Conservation (phyloP, 2,329 filamentous ascomycete genomes). For the Septoria linicola region DNA sequence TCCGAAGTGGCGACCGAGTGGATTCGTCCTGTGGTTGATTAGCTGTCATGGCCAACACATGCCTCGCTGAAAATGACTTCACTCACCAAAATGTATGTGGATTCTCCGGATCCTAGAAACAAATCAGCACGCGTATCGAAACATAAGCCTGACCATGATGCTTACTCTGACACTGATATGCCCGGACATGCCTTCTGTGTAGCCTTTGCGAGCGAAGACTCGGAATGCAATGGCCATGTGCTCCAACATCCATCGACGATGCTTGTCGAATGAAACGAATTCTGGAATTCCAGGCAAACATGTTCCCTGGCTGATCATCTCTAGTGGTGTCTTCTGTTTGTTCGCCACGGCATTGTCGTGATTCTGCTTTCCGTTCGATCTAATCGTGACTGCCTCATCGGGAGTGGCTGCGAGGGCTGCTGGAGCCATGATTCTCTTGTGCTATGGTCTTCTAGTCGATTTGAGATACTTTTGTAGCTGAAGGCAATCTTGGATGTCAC, state of each 20-base stretch:
- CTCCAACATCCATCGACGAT: conserved; percentile 62
- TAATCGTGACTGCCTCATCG: conserved; percentile 22
- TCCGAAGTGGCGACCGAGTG: conserved; percentile 63
- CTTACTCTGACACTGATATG: conserved; percentile 61
- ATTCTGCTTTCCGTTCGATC: conserved; percentile 15
- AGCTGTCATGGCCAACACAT: neutral
- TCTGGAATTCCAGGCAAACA: conserved; percentile 56
- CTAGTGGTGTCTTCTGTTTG: conserved; percentile 36
- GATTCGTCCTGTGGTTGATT: conserved; percentile 55
- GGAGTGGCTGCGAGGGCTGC: conserved; percentile 28
- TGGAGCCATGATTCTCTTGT: conserved; percentile 31
- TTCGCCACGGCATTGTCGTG: conserved; percentile 18
- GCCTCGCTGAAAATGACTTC: neutral
- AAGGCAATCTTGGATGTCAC: neutral
- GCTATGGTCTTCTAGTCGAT: too few relatives aligned
- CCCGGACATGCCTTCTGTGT: conserved; percentile 67
- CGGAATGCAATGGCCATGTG: conserved; percentile 68
- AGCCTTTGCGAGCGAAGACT: conserved; percentile 64
- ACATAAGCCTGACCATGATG: too few relatives aligned
- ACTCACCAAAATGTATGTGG: conserved; percentile 59
- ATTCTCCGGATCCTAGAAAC: conserved; percentile 57
- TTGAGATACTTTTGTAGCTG: too few relatives aligned
- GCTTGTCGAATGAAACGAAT: conserved; percentile 53
- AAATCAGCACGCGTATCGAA: too few relatives aligned
- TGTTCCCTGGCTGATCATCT: conserved; percentile 48